Percentiles rank a stretch among this genome's conserved stretches.
Conservation (phyloP, 768 basidiomycete species). For the Mrakia frigida region DNA sequence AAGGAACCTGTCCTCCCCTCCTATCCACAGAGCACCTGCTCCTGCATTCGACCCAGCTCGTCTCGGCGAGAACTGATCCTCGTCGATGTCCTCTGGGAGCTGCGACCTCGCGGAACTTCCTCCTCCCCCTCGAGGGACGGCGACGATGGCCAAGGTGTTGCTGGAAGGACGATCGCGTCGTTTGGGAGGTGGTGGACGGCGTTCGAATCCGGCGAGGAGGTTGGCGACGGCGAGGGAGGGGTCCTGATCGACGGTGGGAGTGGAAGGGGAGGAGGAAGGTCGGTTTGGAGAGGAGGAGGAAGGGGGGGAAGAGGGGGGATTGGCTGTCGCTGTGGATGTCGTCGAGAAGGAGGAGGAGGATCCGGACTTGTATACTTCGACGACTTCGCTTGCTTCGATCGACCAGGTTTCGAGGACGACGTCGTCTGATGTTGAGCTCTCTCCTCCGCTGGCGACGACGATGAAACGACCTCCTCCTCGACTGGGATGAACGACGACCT, state of each 20-base stretch:
- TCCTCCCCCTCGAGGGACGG: neutral
- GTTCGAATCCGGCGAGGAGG: neutral
- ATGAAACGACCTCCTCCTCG: slow-evolving; percentile 86
- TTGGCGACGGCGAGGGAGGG: neutral
- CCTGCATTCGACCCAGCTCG: too few species aligned
- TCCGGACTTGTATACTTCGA: slow-evolving; percentile 5
- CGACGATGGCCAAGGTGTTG: slow-evolving; percentile 13
- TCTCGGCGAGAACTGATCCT: neutral
- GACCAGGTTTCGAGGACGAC: slow-evolving; percentile 16
- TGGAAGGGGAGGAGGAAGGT: neutral
- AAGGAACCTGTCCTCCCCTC: slow-evolving; percentile 83
- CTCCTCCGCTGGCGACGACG: slow-evolving; percentile 51
- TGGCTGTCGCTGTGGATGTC: neutral
- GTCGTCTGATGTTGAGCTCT: neutral
- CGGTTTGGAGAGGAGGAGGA: neutral
- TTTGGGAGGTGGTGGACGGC: neutral
- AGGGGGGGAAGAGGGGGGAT: neutral
- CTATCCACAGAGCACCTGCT: slow-evolving; percentile 40
- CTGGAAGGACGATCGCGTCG: slow-evolving; percentile 4
- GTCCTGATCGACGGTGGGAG: neutral
- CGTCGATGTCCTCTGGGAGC: neutral
- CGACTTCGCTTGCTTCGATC: slow-evolving; percentile 9
- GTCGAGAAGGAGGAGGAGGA: neutral
- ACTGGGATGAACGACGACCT: slow-evolving; percentile 71
- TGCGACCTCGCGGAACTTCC: neutral